Base-by-base conservation (phyloP, 1,284 basidiomycete species). In the Golubevia pallescens region DNA sequence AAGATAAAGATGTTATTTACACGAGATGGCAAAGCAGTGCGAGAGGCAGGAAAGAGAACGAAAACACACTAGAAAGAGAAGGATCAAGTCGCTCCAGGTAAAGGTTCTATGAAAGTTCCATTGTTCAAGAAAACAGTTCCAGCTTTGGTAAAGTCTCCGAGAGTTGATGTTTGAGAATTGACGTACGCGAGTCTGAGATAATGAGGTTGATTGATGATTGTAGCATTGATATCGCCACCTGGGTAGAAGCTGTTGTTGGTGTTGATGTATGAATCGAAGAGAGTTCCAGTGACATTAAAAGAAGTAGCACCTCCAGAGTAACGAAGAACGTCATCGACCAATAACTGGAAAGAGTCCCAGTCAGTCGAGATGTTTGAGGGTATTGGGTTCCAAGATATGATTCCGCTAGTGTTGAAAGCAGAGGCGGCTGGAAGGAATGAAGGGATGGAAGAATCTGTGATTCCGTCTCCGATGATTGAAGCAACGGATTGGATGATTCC, bases 271-370 rank as follows among this genome's bases (percentile, higher is more conserved):
- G 52, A 19, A 8, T 68, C 60, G 10, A 63, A 16, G 10, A 82
- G 59, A 19, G 66, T 58, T 38, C 10, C 34, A 4, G 62, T 51
- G 1, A 82, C 60, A 48, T 82, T 72, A 62, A 63, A 82, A 16
- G 42, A 60, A 58, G 92, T 87, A 3, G 88, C 90, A 1, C 86
- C 78, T 3, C 93, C 92, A 19, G 88, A 83, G 78, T 91, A 93
- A 66, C 91, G 88, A 78, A 93, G 89, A 0, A 95, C 93, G 74
- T 95, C 94, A 80, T 95, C 93, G 6, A 95, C 89, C 7, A 95
- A 88, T 48, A 95, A 88, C 0, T 90, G 87, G 77, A 93, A 94
- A 0, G 91, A 91, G 75, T 92, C 90, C 91, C 91, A 94, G 3
- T 74, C 67, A 61, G 77, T 60, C 1, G 24, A 34, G 24, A 84